Evolutionary conservation across 495 filamentous ascomycete genomes (phyloP), one percentile per base, ranked within the genome.

Genomic region (Penicillium antarcticum): DNA sequence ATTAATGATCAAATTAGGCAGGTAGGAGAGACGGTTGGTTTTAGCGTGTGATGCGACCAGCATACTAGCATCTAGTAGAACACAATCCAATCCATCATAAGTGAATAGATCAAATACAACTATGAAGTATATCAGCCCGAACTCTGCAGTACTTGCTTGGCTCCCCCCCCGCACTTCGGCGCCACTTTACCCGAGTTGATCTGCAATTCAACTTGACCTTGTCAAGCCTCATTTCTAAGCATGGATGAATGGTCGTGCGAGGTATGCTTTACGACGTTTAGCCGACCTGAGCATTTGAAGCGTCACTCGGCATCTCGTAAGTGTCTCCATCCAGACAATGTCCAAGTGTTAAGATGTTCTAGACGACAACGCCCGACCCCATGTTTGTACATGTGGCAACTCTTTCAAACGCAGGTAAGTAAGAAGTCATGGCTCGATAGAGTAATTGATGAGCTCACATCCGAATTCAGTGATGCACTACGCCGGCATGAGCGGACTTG

Each of bases 41-140:
- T 23, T 23, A 23, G 76, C 77, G 66, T 82, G 77, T 26, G 78
- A 77, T 11, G 78, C 79, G 12, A 80, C 77, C 63, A 74, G 61
- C 2, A 80, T 29, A 29, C 5, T 9, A 29, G 7, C 24, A 29
- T 29, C 24, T 8, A 29, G 14, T 3, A 39, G 2, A 29, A 23
- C 21, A 23, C n/a, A 13, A 37, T 12, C 14, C 17, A 19, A 1
- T 18, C 37, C 37, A 23, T 0, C 21, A 23, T 5, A 23, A 23
- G 21, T 23, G 4, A 23, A 23, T 23, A 23, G 21, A 23, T 3
- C 21, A 23, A 23, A 23, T 23, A 23, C 21, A 23, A 23, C 21
- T n/a, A n/a, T n/a, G n/a, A n/a, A n/a, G n/a, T n/a, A n/a, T n/a
- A n/a, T n/a, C n/a, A n/a, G n/a, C n/a, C n/a, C n/a, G n/a, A n/a